Base-by-base conservation (phyloP, 83 land plant genomes). In the Diphasiastrum complanatum region DNA sequence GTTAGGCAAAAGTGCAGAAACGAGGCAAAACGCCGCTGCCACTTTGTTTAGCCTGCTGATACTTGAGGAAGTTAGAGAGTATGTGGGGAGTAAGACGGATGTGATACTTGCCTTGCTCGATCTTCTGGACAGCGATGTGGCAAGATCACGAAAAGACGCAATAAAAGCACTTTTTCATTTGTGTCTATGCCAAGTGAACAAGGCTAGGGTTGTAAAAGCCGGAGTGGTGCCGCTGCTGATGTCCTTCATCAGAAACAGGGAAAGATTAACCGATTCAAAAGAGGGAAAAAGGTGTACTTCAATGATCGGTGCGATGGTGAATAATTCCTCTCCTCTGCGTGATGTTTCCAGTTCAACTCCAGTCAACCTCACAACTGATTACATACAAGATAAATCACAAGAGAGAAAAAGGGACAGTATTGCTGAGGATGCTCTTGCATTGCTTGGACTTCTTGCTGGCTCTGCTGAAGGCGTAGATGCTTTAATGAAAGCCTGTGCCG, bases 1-100 rank as follows among this genome's bases (percentile, higher is more conserved):
- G 26, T 41, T 62, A 1, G 93, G 89, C 12, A 69, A 66, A 60
- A 75, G 82, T 34, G 71, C 81, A 65, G 85, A 67, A 38, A 81
- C 85, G 12, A 81, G 71, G 69, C 88, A 77, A 40, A 90, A 86
- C 45, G 93, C 93, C 0, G 96, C 96, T 1, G 89, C 84, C 3
- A 77, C 88, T 11, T 41, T 89, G 24, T 79, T 79, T 47, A 83
- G 89, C 58, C 60, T 89, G 22, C 54, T 80, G 19, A 58, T 79
- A 8, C 62, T 74, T 12, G 82, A 75, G n/a, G 67, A 81, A 0
- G 65, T 79, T 71, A 60, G 85, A 51, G 67, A 71, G 31, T 34
- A 27, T 32, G 34, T 90, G 1, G 96, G 93, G 27, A 60, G 72
- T 76, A 78, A 75, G 45, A 63, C 76, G 11, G 64, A 68, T n/a